Conservation (phyloP, 2,329 filamentous ascomycete genomes). For the Diaporthe sp. region DNA sequence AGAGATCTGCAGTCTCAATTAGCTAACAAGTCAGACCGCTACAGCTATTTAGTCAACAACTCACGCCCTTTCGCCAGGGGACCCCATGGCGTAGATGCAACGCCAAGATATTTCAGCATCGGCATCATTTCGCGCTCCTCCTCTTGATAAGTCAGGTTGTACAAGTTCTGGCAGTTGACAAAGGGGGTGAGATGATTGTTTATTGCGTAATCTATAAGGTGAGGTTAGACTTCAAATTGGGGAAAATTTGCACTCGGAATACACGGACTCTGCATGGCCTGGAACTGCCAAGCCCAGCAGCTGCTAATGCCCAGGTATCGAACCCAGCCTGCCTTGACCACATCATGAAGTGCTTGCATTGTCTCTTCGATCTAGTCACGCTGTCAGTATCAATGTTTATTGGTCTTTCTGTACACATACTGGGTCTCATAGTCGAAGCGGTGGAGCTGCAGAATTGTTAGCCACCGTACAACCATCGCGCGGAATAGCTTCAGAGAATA, state of each 20-base stretch:
- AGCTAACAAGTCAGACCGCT: no score
- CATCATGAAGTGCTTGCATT: slow-evolving; percentile 69
- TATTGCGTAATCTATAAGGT: no score
- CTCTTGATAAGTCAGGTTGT: slow-evolving; percentile 65
- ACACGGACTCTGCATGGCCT: slow-evolving; percentile 38
- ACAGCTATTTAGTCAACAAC: no score
- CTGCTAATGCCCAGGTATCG: slow-evolving; percentile 51
- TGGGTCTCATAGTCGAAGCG: slow-evolving; percentile 65
- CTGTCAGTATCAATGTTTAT: no score
- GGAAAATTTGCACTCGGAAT: slow-evolving; percentile 52
- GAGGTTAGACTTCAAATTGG: slow-evolving; percentile 37
- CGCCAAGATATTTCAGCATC: not conserved
- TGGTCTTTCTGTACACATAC: slow-evolving; percentile 35
- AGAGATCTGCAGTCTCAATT: no score
- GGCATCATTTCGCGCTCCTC: slow-evolving; percentile 56
- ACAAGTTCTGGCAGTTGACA: slow-evolving; percentile 64
- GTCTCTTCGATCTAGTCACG: slow-evolving; percentile 58
- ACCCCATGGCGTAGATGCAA: not conserved
- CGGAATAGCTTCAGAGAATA: no score
- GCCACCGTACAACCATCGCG: no score
- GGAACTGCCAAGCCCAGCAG: slow-evolving; percentile 43
- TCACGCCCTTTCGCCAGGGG: not conserved
- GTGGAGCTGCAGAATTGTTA: slow-evolving; percentile 56
- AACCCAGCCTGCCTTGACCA: slow-evolving; percentile 66
- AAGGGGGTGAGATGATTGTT: slow-evolving; percentile 45